Evolutionary conservation across 768 basidiomycete genomes (phyloP).

Genomic region (Rhizopogon rudus): DNA sequence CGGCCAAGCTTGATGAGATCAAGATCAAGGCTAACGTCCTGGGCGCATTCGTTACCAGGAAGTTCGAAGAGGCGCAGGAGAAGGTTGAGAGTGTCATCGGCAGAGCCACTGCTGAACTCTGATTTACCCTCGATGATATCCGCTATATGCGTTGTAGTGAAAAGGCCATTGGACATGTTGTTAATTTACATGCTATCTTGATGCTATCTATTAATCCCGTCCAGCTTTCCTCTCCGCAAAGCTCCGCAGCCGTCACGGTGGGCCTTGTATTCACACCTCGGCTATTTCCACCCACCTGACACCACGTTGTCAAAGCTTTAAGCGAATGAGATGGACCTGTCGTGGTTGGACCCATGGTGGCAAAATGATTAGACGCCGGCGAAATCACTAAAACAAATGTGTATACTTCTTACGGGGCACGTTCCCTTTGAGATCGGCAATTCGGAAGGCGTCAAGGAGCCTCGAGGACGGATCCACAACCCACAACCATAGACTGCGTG

Average conservation of each 20-base stretch:
- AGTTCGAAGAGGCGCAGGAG: constrained; percentile 23
- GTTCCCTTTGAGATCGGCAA: not conserved
- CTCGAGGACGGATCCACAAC: constrained; percentile 10
- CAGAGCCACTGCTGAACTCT: constrained; percentile 39
- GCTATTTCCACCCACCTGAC: not conserved
- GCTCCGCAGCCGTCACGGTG: not conserved
- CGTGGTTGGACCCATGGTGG: too few relatives aligned
- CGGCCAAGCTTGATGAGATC: constrained; percentile 86
- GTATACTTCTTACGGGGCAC: not conserved
- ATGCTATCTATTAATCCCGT: constrained; percentile 9
- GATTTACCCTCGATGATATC: constrained; percentile 10
- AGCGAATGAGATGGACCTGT: not conserved
- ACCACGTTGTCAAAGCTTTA: too few relatives aligned
- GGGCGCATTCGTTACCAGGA: constrained; percentile 45
- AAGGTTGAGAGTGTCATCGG: constrained; percentile 31
- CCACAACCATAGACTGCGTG: constrained; percentile 4
- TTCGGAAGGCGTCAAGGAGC: constrained; percentile 1
- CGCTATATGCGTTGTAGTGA: constrained; percentile 2
- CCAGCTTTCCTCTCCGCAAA: not conserved
- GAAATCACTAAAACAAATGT: not conserved
- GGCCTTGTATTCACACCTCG: not conserved
- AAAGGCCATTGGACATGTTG: constrained; percentile 11
- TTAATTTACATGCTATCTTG: constrained; percentile 10
- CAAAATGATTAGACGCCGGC: not conserved
- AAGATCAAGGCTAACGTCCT: constrained; percentile 90